A percentile compares a stretch with the other conserved stretches of the same genome.
Evolutionary conservation across 176 grass and related monocot species (phyloP).

Genomic region (Melocanna baccifera): DNA sequence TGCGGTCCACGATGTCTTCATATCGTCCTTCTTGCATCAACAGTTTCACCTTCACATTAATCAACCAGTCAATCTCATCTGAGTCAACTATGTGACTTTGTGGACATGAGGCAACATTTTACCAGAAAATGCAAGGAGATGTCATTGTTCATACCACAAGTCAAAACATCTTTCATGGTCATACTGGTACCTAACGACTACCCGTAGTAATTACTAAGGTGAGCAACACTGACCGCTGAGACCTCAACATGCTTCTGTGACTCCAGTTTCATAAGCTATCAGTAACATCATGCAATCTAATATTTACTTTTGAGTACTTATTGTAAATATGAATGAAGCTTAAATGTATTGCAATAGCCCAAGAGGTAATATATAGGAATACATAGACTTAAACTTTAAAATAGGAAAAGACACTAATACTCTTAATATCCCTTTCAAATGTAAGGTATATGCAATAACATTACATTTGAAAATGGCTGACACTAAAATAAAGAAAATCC

Average conservation of each 20-base stretch:
- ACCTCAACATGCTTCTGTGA: neutral
- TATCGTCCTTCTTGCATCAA: conserved; percentile 43
- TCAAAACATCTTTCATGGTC: conserved; percentile 4
- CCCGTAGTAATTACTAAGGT: conserved; percentile 17
- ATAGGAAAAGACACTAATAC: too few species aligned
- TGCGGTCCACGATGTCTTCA: conserved; percentile 49
- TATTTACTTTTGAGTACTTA: too few species aligned
- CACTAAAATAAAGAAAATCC: too few species aligned
- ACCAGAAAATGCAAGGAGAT: neutral
- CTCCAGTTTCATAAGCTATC: conserved; percentile 1
- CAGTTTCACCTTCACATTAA: conserved; percentile 57
- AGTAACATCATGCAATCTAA: neutral
- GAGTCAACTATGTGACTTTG: conserved; percentile 9
- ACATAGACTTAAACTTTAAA: too few species aligned
- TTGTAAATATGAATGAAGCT: too few species aligned
- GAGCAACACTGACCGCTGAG: neutral
- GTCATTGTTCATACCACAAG: neutral
- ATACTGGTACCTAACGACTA: neutral
- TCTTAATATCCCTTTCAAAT: too few species aligned
- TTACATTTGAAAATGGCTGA: too few species aligned
- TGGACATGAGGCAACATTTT: neutral
- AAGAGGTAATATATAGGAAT: too few species aligned
- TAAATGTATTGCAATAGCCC: too few species aligned
- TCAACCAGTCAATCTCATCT: neutral
- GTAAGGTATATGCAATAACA: too few species aligned